Evolutionary conservation across 2,329 filamentous ascomycete genomes (phyloP).

Genomic region (Claviceps spartinae): DNA sequence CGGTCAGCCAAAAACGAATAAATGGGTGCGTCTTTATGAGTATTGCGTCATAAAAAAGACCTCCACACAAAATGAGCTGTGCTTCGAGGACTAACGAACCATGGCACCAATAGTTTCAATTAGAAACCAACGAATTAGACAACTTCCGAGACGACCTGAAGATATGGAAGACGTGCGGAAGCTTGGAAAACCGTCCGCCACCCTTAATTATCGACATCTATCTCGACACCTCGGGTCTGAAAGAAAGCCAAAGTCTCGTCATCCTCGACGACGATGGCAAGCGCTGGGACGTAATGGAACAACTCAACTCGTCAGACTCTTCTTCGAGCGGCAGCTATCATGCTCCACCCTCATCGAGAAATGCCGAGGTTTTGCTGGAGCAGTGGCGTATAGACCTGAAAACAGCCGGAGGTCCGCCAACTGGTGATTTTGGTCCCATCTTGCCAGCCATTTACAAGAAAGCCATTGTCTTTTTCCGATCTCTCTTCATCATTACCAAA

Average conservation of each 20-base stretch:
- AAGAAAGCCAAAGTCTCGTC: conserved; percentile 75
- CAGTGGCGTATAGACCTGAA: conserved; percentile 81
- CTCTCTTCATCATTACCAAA: conserved; percentile 69
- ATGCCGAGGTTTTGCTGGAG: conserved; percentile 72
- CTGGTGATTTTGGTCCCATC: conserved; percentile 44
- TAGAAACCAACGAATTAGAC: conserved; percentile 86
- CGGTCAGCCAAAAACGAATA: conserved; percentile 52
- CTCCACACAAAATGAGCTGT: neutral
- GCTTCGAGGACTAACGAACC: neutral
- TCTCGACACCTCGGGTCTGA: conserved; percentile 65
- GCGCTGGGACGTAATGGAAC: conserved; percentile 82
- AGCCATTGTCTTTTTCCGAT: conserved; percentile 86
- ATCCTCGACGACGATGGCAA: conserved; percentile 81
- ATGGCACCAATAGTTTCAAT: conserved; percentile 58
- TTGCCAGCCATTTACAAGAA: conserved; percentile 94
- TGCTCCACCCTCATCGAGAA: conserved; percentile 28
- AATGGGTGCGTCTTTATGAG: conserved; percentile 54
- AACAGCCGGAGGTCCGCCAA: conserved; percentile 30
- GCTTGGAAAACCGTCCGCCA: conserved; percentile 62
- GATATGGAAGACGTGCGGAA: conserved; percentile 69
- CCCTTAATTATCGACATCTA: conserved; percentile 85
- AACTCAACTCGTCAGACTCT: conserved; percentile 51
- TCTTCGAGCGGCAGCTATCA: conserved; percentile 32
- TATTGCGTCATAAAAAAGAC: neutral
- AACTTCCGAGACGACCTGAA: conserved; percentile 69